Evolutionary conservation across 2,329 filamentous ascomycete species (phyloP).

Genomic region (Alternaria longipes): DNA sequence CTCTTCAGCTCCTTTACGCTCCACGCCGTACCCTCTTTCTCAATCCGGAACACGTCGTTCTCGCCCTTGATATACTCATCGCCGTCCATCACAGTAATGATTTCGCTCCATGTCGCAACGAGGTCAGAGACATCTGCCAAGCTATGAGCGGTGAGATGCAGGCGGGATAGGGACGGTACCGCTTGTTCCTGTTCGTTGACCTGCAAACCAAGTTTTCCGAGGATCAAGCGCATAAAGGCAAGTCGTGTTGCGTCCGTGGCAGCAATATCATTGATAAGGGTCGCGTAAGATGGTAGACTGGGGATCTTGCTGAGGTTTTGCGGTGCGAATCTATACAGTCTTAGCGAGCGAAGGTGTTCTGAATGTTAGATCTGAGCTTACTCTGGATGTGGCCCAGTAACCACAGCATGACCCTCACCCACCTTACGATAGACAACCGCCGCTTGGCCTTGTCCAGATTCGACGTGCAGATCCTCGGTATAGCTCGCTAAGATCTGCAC

Average conservation of each 20-base stretch:
- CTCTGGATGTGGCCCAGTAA: conserved; percentile 95
- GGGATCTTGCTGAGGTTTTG: conserved; percentile 76
- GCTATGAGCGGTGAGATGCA: conserved; percentile 80
- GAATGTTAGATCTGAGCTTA: conserved; percentile 55
- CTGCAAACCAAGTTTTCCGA: conserved; percentile 82
- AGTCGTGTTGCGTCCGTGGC: conserved; percentile 75
- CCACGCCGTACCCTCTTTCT: conserved; percentile 67
- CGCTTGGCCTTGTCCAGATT: conserved; percentile 75
- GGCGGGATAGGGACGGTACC: conserved; percentile 79
- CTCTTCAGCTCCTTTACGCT: conserved; percentile 44
- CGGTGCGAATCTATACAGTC: conserved; percentile 74
- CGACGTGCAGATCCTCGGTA: conserved; percentile 75
- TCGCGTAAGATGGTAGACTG: conserved; percentile 72
- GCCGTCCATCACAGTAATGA: conserved; percentile 70
- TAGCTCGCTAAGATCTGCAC: conserved; percentile 87
- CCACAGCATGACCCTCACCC: conserved; percentile 78
- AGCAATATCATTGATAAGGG: conserved; percentile 72
- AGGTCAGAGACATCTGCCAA: conserved; percentile 72
- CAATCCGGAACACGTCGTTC: conserved; percentile 82
- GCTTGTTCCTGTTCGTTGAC: conserved; percentile 74
- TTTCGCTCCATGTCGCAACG: conserved; percentile 71
- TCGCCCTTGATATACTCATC: conserved; percentile 80
- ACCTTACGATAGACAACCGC: conserved; percentile 86
- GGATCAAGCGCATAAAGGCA: conserved; percentile 79
- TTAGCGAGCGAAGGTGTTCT: neutral